Conservation (phyloP, 768 basidiomycete genomes). For the Kwoniella bestiolae region DNA sequence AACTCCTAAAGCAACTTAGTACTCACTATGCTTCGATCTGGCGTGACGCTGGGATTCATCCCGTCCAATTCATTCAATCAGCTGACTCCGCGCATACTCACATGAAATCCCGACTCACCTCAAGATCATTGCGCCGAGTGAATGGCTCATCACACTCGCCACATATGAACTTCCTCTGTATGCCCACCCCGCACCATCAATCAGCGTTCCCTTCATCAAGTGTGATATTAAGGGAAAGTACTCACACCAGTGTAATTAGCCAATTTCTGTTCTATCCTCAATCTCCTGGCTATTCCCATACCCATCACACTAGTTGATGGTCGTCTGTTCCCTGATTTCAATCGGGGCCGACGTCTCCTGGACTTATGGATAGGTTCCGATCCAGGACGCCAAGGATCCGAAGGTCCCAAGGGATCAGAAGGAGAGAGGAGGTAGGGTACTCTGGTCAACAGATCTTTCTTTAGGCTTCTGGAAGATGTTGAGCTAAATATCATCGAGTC, state of each 20-base stretch:
- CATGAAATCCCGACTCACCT: constrained; percentile 18
- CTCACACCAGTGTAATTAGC: neutral
- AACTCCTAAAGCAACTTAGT: neutral
- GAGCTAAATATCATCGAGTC: no score
- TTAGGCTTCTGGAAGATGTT: no score
- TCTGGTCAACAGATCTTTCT: no score
- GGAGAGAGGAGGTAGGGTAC: no score
- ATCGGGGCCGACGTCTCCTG: no score
- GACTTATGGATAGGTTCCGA: no score
- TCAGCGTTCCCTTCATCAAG: constrained; percentile 1
- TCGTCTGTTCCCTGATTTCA: neutral
- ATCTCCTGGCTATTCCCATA: neutral
- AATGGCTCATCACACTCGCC: constrained; percentile 21
- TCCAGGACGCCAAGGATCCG: no score
- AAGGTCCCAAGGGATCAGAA: no score
- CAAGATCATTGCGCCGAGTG: constrained; percentile 29
- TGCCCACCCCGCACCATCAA: no score
- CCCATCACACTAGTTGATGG: neutral
- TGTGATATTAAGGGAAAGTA: neutral
- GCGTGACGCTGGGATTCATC: constrained; percentile 12
- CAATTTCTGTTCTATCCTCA: neutral
- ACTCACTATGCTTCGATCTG: constrained; percentile 23
- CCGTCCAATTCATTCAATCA: neutral
- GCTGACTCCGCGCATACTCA: neutral
- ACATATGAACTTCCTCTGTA: constrained; percentile 19